Evolutionary conservation across 2,329 filamentous ascomycete genomes (phyloP), one percentile per base, ranked within the genome.

Genomic region (Orbilia javanica): DNA sequence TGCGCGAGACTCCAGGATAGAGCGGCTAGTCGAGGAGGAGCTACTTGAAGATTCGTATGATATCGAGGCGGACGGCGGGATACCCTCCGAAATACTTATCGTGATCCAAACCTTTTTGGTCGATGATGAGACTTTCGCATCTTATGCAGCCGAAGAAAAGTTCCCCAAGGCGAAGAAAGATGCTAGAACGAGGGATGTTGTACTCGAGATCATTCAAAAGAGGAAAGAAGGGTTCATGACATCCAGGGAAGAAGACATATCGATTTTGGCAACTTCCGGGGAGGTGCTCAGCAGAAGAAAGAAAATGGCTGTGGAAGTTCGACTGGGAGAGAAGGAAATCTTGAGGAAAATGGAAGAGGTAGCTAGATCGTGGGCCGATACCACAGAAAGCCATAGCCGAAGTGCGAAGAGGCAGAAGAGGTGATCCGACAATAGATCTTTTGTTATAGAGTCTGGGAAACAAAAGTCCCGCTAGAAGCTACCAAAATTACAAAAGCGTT

Each of bases 11-110:
- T 81, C 83, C 10, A 82, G 84, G 18, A 83, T 88, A 55, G 82
- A 83, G 1, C 76, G 86, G 18, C 83, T 85, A 10, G 75, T 77
- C 1, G 67, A 74, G 10, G 81, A 85, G 0, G 84, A 87, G 81
- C 84, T 93, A 8, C 84, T 93, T 2, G 93, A 96, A 66, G 91
- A 94, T 39, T 89, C 88, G 18, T 94, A 94, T 80, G 90, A 93
- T 55, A 86, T 93, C 15, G 89, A 90, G 18, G 60, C 62, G 2
- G 74, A 71, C 50, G 74, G 74, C 6, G 80, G 85, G 88, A 27
- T 77, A 81, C 67, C 74, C 2, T 78, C 74, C 6, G 74, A 78
- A 13, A 57, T 78, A 22, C 63, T 78, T 2, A 48, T 72, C 18
- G 52, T 78, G n/a, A 72, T 78, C 6, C 74, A 78, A 20, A 67